Evolutionary conservation across 805 yeast species (phyloP), one percentile per base, ranked within the genome.

Genomic region (Nakazawaea anatomiae): DNA sequence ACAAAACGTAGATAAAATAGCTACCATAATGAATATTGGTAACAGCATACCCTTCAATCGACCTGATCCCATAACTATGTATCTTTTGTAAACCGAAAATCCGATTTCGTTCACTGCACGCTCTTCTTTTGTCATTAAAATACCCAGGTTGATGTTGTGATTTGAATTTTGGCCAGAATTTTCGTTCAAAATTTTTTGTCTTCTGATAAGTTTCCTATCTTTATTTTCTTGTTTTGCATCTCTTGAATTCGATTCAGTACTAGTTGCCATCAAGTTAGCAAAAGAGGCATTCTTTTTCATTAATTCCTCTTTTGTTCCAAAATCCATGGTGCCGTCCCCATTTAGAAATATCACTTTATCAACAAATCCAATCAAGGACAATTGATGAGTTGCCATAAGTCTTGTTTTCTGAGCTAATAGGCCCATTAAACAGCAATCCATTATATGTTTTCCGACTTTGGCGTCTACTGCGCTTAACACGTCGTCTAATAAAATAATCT

Each of bases 371-470:
- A 89, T 77, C 53, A 89, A 70, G 4, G 89, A 79, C 46, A 89
- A 70, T 63, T 89, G 96, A 64, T 89, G 96, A 0, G 96, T 89
- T 2, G 95, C 94, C 59, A 89, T 71, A 11, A 89, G 59, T 58
- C 94, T 74, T 0, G 96, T 89, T 58, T 76, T 80, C 18, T 67
- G 64, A 41, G 69, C 67, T 53, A 89, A 62, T 29, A 80, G 54
- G 0, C 87, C 90, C 53, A 76, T 55, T 41, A 89, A 64, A 66
- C 96, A 89, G 40, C 79, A 72, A 42, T 76, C 69, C 54, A 79
- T 73, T 48, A 82, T 76, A 48, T 73, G 75, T 54, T 71, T 75
- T 42, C 85, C 81, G 46, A 84, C 90, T 60, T 83, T 83, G 2
- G 87, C 81, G 67, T 84, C 90, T 25, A 84, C 90, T 1, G 89